Evolutionary conservation across 2,329 filamentous ascomycete genomes (phyloP), one percentile per base, ranked within the genome.

Genomic region (Fusarium chuoi): DNA sequence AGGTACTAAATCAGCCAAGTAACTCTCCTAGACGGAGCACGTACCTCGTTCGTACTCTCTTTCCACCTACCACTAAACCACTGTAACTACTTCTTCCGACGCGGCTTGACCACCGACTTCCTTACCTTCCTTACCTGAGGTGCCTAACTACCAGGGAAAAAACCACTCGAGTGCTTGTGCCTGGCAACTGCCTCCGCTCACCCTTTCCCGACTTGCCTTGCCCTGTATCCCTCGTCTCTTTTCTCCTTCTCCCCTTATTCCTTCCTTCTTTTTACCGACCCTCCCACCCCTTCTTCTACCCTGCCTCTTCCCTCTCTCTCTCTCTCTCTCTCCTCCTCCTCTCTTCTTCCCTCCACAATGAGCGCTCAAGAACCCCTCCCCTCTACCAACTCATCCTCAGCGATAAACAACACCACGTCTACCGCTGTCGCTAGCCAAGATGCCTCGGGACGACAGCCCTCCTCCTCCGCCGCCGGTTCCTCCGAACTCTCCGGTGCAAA

Each of bases 401-500:
- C 70, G 70, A 75, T 74, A 74, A 78, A 78, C 75, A 77, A 71
- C 73, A 78, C 75, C 75, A 67, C 78, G 75, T 68, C 77, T 58
- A 63, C 77, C 76, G 77, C 81, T 69, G 77, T 78, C 74, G 65
- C 76, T 74, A 76, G 79, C 78, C 84, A 87, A 83, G 84, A 90
- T 90, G 89, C 87, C 88, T 85, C 88, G 89, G 82, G 88, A 90
- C 83, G 86, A 89, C 85, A 90, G 88, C 83, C 89, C 89, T 64
- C 89, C 89, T 78, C 89, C 89, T 77, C 88, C 88, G 68, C 89
- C 89, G 73, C 88, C 88, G 71, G 86, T 87, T 79, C 89, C 89
- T 78, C 89, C 89, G 84, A 90, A 90, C 88, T 90, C 89, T 82
- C 89, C 89, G 78, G 88, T 90, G 87, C 87, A 88, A 89, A 91